Evolutionary conservation across 2,329 filamentous ascomycete species (phyloP).

Genomic region (Aspergillus caelatus): DNA sequence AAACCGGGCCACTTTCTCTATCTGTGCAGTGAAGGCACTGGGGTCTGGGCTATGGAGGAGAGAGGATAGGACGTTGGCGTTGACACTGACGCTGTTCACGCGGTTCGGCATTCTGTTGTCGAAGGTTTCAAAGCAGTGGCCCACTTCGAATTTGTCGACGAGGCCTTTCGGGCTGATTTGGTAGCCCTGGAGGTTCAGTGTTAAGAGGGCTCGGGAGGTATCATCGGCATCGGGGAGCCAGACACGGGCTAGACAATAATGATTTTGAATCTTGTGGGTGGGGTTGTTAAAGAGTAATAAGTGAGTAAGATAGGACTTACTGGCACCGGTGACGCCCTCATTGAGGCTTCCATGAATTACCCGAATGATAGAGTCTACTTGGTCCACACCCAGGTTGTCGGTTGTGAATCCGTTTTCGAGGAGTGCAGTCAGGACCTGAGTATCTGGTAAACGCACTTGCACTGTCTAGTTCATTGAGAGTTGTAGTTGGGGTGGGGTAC

Average conservation of each 20-base stretch:
- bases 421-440: constrained; percentile 9
- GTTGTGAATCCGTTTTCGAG: constrained; percentile 11
- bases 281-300: neutral
- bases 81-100: constrained; percentile 5
- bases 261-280: neutral
- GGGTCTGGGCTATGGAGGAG: constrained; percentile 8
- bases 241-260: neutral
- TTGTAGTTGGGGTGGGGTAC: neutral
- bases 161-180: neutral
- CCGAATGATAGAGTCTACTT: constrained; percentile 3
- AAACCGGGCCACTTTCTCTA: constrained; percentile 6
- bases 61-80: constrained; percentile 7
- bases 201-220: neutral
- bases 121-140: constrained; percentile 5
- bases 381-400: neutral
- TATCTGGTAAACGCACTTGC: neutral
- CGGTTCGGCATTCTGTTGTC: constrained; percentile 7
- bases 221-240: constrained; percentile 8
- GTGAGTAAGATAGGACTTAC: neutral
- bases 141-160: neutral
- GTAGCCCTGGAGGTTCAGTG: constrained; percentile 3
- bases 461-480: neutral
- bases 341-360: neutral
- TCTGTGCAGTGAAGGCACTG: neutral
- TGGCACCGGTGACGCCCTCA: constrained; percentile 3